These are phyloP conservation scores for Triticum monococcum DNA, from an alignment of 176 grass and related monocot species.

Conservation along the genomic window DNA sequence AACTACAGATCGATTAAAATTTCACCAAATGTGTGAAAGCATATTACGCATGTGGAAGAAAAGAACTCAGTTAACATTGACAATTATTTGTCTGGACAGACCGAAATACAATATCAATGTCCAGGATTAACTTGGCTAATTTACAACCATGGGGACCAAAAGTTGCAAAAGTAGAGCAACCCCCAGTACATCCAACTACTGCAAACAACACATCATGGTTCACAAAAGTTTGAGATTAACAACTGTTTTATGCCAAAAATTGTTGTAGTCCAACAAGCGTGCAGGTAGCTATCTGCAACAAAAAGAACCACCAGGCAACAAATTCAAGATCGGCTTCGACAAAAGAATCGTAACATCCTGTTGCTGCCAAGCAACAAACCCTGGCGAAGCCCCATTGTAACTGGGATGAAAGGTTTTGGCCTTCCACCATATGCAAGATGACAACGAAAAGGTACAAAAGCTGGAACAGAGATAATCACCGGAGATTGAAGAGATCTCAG, in stretches of 20 bases:
- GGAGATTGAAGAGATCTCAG: conserved; percentile 30
- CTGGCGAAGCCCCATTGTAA: conserved; percentile 1
- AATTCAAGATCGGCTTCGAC: conserved; percentile 37
- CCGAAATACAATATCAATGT: conserved; percentile 28
- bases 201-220: neutral
- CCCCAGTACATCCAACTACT: conserved; percentile 27
- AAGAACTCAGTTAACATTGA: conserved; percentile 12
- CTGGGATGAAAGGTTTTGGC: conserved; percentile 31
- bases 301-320: conserved; percentile 33
- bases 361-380: conserved; percentile 30
- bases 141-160: conserved; percentile 32
- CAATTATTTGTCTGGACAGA: conserved; percentile 23
- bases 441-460: conserved; percentile 51
- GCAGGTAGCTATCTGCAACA: neutral
- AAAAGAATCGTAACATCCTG: conserved; percentile 49
- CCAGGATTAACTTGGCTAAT: conserved; percentile 26
- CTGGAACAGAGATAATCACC: conserved; percentile 43
- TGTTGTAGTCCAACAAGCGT: conserved; percentile 30
- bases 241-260: conserved; percentile 51
- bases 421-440: conserved; percentile 40
- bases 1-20: neutral
- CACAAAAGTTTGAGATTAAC: conserved; percentile 35
- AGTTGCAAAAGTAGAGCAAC: conserved; percentile 5
- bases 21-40: neutral
- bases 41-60: neutral